These are phyloP conservation scores for Guillardia theta DNA, from an alignment of 78 protist species.

Conservation along the genomic window DNA sequence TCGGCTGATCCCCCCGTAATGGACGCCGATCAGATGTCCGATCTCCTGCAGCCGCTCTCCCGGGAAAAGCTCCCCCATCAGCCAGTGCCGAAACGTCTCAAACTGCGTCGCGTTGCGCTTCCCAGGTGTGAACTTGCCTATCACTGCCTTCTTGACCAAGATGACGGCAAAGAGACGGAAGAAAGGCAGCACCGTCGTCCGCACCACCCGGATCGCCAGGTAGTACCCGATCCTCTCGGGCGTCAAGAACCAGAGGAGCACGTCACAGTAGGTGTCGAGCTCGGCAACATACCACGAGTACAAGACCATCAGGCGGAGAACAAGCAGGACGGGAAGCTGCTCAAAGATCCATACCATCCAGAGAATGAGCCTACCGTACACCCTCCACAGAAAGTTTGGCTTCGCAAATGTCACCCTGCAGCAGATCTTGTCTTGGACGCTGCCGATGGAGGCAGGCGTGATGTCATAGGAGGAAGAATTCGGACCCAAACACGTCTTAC, in stretches of 20 bases:
- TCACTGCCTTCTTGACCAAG: neutral
- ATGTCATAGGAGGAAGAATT: neutral
- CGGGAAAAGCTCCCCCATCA: neutral
- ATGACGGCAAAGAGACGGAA: neutral
- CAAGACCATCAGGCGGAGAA: neutral
- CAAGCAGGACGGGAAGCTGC: neutral
- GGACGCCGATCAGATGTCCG: neutral
- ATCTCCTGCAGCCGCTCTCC: neutral
- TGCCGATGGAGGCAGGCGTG: neutral
- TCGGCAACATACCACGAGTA: neutral
- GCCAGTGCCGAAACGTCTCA: neutral
- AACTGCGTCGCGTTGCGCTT: neutral
- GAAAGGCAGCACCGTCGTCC: neutral
- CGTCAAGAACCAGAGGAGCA: constrained; percentile 15
- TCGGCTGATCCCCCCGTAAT: neutral
- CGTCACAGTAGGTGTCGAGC: neutral
- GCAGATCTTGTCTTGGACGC: no score
- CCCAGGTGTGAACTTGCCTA: neutral
- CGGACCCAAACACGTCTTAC: neutral
- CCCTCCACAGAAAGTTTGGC: neutral
- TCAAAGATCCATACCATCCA: neutral
- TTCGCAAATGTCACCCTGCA: neutral
- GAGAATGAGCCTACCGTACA: neutral
- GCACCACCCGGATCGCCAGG: constrained; percentile 8
- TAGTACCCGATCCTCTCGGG: constrained; percentile 2